phyloP scores from a whole-genome alignment of 495 filamentous ascomycete genomes.

The Bathelium albidoporum region DNA sequence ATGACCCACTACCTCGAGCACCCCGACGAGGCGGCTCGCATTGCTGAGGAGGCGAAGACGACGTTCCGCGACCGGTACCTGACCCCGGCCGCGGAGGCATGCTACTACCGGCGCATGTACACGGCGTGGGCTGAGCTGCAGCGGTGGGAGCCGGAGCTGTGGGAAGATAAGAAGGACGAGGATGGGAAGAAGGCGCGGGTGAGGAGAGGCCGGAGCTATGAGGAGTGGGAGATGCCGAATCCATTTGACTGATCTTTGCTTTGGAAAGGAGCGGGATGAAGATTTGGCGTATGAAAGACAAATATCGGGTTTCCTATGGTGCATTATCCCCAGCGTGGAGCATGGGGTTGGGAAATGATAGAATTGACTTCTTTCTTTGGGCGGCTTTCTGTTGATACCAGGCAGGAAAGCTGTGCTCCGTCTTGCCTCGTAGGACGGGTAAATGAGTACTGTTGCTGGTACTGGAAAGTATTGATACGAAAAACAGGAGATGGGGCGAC shows the following conservation, averaged over 20 bases:
- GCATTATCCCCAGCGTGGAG: not conserved
- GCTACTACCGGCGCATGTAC: slow-evolving; percentile 12
- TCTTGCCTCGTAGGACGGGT: too few species aligned
- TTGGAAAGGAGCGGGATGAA: not conserved
- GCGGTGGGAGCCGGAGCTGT: not conserved
- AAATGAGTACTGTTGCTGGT: not conserved
- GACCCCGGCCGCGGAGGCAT: slow-evolving; percentile 12
- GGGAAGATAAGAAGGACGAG: not conserved
- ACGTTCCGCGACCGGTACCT: slow-evolving; percentile 11
- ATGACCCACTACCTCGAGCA: slow-evolving; percentile 11
- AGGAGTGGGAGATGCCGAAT: slow-evolving; percentile 1
- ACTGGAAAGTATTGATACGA: too few species aligned
- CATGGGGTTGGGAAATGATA: not conserved
- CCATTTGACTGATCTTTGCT: not conserved
- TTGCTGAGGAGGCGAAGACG: slow-evolving; percentile 1
- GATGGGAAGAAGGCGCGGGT: not conserved
- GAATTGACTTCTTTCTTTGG: not conserved
- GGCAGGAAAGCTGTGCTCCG: too few species aligned
- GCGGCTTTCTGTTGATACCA: not conserved
- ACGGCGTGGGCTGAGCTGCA: slow-evolving; percentile 14
- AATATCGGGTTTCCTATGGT: not conserved
- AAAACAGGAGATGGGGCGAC: too few species aligned
- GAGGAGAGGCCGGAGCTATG: not conserved
- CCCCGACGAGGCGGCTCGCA: slow-evolving; percentile 7
- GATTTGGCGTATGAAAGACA: slow-evolving; percentile 1